A percentile compares a stretch with the other conserved stretches of the same genome.
Conservation (phyloP, 257 asterid species). For the Nicotiana tabacum region DNA sequence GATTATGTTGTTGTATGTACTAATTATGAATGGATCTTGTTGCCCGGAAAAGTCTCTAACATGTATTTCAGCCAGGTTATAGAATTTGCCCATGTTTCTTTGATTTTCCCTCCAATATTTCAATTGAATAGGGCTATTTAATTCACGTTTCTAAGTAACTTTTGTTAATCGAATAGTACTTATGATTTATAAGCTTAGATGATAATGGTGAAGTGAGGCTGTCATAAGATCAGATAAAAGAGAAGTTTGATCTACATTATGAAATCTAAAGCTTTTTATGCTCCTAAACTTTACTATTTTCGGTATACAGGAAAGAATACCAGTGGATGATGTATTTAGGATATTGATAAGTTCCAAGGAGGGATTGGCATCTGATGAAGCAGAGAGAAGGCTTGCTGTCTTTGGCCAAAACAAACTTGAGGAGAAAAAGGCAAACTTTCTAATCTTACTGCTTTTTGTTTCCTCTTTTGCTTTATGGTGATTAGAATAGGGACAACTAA, state of each 20-base stretch:
- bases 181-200: neutral
- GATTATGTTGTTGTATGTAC: neutral
- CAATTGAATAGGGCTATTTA: neutral
- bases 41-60: neutral
- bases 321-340: conserved; percentile 71
- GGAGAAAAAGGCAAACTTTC: conserved; percentile 58
- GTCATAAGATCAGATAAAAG: neutral
- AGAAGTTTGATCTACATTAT: neutral
- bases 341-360: conserved; percentile 58
- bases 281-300: neutral
- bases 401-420: conserved; percentile 90
- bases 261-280: neutral
- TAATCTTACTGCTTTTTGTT: neutral
- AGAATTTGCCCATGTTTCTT: neutral
- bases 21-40: neutral
- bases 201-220: neutral
- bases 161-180: neutral
- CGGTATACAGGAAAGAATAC: conserved; percentile 56
- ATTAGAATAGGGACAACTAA: neutral
- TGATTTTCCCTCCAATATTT: neutral
- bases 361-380: conserved; percentile 60
- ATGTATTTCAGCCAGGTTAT: neutral
- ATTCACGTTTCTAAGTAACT: neutral
- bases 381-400: conserved; percentile 45
- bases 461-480: neutral